Evolutionary conservation across 139 green algal species (phyloP).

Genomic region (Tetraselmis striata): DNA sequence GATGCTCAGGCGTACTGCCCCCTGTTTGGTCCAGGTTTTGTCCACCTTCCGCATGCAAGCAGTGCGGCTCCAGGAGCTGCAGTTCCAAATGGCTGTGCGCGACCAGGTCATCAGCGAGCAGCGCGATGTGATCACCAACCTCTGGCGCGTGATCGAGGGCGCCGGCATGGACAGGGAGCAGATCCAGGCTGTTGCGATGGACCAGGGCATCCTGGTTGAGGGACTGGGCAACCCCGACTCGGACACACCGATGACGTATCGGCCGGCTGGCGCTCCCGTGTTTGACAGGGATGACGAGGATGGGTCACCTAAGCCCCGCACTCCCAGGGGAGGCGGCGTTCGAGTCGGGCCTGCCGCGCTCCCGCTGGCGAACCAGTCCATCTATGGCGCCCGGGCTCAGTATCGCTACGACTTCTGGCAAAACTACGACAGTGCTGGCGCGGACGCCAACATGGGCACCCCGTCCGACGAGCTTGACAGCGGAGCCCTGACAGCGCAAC

Average conservation of each 20-base stretch:
- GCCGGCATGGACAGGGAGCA: constrained; percentile 32
- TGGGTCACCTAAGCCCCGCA: neutral
- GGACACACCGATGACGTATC: neutral
- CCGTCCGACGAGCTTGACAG: neutral
- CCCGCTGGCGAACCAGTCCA: neutral
- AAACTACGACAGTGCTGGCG: neutral
- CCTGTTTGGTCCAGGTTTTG: constrained; percentile 47
- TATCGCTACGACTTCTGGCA: neutral
- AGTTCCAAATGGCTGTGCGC: constrained; percentile 65
- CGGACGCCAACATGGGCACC: neutral
- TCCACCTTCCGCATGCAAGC: constrained; percentile 38
- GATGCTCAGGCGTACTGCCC: no score
- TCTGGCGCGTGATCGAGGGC: constrained; percentile 56
- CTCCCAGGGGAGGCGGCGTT: neutral
- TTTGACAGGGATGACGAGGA: neutral
- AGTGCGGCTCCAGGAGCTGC: constrained; percentile 24
- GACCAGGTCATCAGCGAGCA: constrained; percentile 68
- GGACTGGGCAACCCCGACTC: neutral
- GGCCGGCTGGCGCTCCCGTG: no score
- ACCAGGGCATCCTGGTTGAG: neutral
- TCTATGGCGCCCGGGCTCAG: neutral
- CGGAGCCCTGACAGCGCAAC: neutral
- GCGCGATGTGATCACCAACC: constrained; percentile 52
- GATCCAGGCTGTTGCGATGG: constrained; percentile 23
- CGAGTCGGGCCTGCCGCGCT: neutral